phyloP scores from a whole-genome alignment of 495 filamentous ascomycete species.

The Immersiella caudata region DNA sequence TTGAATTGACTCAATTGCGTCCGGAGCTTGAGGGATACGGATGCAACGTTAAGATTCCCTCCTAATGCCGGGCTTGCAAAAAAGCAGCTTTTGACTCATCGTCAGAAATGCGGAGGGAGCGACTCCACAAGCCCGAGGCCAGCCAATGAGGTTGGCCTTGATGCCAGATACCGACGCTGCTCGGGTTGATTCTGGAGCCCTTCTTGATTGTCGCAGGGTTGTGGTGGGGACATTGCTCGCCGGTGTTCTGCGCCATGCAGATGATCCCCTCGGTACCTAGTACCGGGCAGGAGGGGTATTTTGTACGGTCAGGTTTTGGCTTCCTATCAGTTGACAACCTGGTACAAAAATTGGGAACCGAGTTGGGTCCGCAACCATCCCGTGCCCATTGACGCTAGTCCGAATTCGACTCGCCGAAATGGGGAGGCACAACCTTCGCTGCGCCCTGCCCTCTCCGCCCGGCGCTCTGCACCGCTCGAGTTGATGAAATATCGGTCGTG shows the following conservation, averaged over 20 bases:
- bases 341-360: slow-evolving; percentile 18
- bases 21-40: slow-evolving; percentile 1
- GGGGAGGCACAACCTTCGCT: slow-evolving; percentile 29
- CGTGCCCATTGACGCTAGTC: slow-evolving; percentile 23
- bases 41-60: background rate
- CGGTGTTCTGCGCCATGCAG: slow-evolving; percentile 38
- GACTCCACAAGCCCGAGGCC: background rate
- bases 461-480: background rate
- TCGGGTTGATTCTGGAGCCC: slow-evolving; percentile 12
- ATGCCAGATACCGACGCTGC: background rate
- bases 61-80: background rate
- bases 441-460: slow-evolving; percentile 30
- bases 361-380: slow-evolving; percentile 24
- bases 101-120: slow-evolving; percentile 1
- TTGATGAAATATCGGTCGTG: slow-evolving; percentile 52
- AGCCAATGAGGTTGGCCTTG: slow-evolving; percentile 14
- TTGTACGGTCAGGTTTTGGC: slow-evolving; percentile 22
- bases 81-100: slow-evolving; percentile 25
- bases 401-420: slow-evolving; percentile 41
- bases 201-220: slow-evolving; percentile 16
- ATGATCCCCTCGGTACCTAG: slow-evolving; percentile 22
- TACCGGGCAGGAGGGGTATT: slow-evolving; percentile 25
- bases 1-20: slow-evolving; percentile 23
- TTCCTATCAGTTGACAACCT: background rate
- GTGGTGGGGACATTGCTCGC: slow-evolving; percentile 31